Conservation (phyloP, 1,284 basidiomycete species). For the Puccinia novopanici region DNA sequence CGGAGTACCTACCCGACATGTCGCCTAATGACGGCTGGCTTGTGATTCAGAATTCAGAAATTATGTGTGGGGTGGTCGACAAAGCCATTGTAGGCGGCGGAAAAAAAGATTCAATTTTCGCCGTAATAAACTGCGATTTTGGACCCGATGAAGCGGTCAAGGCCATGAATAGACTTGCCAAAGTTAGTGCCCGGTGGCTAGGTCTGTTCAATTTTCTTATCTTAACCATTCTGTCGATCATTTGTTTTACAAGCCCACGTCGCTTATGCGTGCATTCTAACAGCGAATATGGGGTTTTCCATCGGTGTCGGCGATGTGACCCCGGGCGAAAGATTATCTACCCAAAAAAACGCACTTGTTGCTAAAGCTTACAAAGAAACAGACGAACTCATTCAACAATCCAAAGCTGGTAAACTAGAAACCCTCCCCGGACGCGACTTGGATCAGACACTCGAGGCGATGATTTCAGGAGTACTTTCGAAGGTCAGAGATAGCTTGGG, state of each 20-base stretch:
- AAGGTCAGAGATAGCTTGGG: conserved; percentile 94
- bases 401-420: conserved; percentile 88
- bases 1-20: conserved; percentile 70
- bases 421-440: conserved; percentile 96
- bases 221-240: not conserved
- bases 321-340: conserved; percentile 78
- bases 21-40: conserved; percentile 98
- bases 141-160: conserved; percentile 89
- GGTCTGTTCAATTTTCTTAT: conserved; percentile 63
- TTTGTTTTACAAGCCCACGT: conserved; percentile 1
- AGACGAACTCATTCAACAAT: conserved; percentile 79
- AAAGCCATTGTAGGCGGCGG: conserved; percentile 97
- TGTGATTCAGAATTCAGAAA: conserved; percentile 95
- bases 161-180: conserved; percentile 95
- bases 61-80: conserved; percentile 99
- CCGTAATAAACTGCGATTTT: conserved; percentile 95
- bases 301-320: conserved; percentile 99
- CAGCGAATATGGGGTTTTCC: conserved; percentile 96
- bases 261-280: conserved; percentile 1
- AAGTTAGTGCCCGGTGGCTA: conserved; percentile 91
- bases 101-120: conserved; percentile 99
- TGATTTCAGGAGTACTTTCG: conserved; percentile 89
- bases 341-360: conserved; percentile 82
- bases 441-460: conserved; percentile 92
- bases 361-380: conserved; percentile 87